Percentiles rank a stretch among this genome's conserved stretches.
Evolutionary conservation across 2,329 filamentous ascomycete species (phyloP).

Genomic region (Dryadomyces quercivorus): DNA sequence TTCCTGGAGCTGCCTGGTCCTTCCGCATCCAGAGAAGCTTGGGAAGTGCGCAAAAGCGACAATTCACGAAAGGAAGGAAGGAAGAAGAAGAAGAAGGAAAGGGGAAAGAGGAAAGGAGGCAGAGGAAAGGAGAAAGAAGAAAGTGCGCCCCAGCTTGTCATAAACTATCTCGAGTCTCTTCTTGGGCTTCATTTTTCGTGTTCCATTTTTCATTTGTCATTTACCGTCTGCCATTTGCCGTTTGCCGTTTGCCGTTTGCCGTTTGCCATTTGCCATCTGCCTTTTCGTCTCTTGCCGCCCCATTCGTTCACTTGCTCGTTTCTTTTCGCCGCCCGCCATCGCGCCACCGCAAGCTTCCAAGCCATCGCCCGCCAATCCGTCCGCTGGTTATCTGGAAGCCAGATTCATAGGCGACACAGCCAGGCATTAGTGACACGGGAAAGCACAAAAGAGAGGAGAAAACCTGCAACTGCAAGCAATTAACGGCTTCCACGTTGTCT

Average conservation of each 20-base stretch:
- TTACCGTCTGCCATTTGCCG: too few relatives aligned
- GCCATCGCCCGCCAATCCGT: too few relatives aligned
- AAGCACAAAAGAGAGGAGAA: neutral
- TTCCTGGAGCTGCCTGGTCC: neutral
- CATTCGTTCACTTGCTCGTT: too few relatives aligned
- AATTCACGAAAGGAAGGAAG: neutral
- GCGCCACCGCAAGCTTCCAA: too few relatives aligned
- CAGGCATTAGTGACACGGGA: neutral
- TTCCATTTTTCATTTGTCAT: too few relatives aligned
- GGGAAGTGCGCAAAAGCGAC: neutral
- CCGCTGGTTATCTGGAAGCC: too few relatives aligned
- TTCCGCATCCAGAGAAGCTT: neutral
- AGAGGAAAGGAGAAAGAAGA: neutral
- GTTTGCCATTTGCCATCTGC: too few relatives aligned
- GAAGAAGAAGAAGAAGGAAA: neutral
- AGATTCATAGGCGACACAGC: neutral
- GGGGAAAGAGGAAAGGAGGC: neutral
- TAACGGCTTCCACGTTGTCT: constrained; percentile 11
- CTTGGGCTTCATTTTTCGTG: too few relatives aligned
- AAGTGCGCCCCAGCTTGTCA: neutral
- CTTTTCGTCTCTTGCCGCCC: too few relatives aligned
- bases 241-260: too few relatives aligned
- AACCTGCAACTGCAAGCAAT: constrained; percentile 9
- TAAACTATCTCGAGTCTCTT: too few relatives aligned
- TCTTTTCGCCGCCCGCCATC: too few relatives aligned